These are phyloP conservation scores for Geotrichum fermentans DNA, from an alignment of 1,139 yeast species.

Conservation along the genomic window DNA sequence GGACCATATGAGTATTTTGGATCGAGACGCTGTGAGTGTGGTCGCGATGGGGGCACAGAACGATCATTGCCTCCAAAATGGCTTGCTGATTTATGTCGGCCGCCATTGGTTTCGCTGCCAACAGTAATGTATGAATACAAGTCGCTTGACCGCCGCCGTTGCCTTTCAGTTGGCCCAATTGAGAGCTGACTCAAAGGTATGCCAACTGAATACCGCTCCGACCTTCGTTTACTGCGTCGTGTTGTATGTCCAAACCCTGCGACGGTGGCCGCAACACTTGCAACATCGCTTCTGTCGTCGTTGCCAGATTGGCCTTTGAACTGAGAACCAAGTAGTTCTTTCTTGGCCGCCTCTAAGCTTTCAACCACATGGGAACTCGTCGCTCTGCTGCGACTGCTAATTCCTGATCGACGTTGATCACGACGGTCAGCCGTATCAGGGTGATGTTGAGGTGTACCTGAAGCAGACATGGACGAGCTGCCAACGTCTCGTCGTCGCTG, in stretches of 20 bases:
- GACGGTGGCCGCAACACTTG: neutral
- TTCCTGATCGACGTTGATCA: neutral
- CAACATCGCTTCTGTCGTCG: neutral
- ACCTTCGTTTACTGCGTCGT: neutral
- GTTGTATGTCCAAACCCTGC: neutral
- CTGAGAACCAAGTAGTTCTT: neutral
- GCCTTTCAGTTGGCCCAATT: no score
- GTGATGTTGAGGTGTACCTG: neutral
- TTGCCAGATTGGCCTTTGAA: neutral
- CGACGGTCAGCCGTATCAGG: neutral
- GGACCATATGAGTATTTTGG: neutral
- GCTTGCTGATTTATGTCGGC: neutral
- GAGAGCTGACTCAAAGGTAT: neutral
- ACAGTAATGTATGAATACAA: neutral
- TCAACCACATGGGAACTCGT: neutral
- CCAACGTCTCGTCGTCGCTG: neutral
- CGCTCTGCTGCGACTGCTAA: neutral
- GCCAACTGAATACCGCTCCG: neutral
- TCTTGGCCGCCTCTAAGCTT: neutral
- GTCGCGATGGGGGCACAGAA: neutral
- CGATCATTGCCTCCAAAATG: neutral
- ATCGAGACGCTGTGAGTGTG: neutral
- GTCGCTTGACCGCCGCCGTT: no score
- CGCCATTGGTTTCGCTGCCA: neutral
- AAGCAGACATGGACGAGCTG: neutral